Percentiles rank a stretch among this genome's conserved stretches.
Conservation (phyloP, 2,329 filamentous ascomycete species). For the Fusarium cicatricum region DNA sequence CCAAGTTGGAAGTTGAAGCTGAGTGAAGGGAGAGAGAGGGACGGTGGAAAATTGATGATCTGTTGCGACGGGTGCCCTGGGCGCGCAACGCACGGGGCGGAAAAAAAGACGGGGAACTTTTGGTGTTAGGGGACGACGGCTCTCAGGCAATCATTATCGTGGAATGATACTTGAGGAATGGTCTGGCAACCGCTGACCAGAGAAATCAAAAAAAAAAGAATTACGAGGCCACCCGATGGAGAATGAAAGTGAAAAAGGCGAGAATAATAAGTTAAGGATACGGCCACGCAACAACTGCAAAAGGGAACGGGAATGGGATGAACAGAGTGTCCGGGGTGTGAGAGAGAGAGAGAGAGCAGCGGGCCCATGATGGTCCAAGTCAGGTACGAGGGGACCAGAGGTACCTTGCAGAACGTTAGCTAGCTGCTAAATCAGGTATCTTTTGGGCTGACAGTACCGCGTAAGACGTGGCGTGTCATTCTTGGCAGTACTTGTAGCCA, state of each 20-base stretch:
- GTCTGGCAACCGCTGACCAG: conserved; percentile 1
- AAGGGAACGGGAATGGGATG: conserved; percentile 27
- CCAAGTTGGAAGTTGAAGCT: conserved; percentile 9
- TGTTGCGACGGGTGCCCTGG: conserved; percentile 1
- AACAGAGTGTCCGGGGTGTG: conserved; percentile 32
- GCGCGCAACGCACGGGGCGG: conserved; percentile 16
- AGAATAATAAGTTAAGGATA: neutral
- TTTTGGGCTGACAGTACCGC: conserved; percentile 10
- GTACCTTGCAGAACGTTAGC: neutral
- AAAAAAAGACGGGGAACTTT: conserved; percentile 18
- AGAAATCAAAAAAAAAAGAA: neutral
- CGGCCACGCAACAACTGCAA: conserved; percentile 10
- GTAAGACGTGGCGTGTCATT: conserved; percentile 4
- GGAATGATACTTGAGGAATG: neutral
- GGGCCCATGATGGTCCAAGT: conserved; percentile 34
- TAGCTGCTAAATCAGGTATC: conserved; percentile 14
- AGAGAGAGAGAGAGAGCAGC: too few species aligned
- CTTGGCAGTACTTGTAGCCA: neutral
- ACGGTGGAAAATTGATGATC: conserved; percentile 29
- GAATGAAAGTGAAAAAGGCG: neutral
- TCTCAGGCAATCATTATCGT: conserved; percentile 1
- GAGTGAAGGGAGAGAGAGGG: conserved; percentile 31
- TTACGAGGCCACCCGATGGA: neutral
- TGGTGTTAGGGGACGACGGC: conserved; percentile 8
- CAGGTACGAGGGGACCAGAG: conserved; percentile 21